These are phyloP conservation scores for Thermomyces lanuginosus DNA, from an alignment of 2,329 filamentous ascomycete genomes.

Conservation along the genomic window DNA sequence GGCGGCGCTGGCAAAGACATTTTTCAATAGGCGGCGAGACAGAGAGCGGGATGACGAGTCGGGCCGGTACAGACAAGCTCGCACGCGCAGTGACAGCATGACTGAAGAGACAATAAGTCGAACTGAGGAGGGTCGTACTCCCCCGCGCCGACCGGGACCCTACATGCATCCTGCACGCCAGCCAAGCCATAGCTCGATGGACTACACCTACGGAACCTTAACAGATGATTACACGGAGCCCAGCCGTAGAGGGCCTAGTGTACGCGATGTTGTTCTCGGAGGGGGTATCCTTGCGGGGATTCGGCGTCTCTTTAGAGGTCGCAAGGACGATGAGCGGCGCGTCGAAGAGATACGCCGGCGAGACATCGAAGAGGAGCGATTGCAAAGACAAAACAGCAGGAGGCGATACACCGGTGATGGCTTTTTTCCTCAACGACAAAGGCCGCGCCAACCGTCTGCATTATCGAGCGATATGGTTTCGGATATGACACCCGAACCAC, in stretches of 20 bases:
- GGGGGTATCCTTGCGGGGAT: conserved; percentile 48
- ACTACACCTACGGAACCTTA: conserved; percentile 25
- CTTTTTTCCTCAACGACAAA: conserved; percentile 16
- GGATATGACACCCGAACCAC: conserved; percentile 12
- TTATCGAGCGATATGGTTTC: conserved; percentile 23
- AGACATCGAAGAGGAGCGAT: conserved; percentile 36
- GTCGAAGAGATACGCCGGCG: conserved; percentile 38
- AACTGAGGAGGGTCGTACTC: conserved; percentile 38
- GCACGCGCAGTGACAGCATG: conserved; percentile 30
- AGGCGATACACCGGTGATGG: conserved; percentile 58
- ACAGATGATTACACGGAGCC: conserved; percentile 24
- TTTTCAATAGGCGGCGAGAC: conserved; percentile 40
- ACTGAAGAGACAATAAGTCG: conserved; percentile 26
- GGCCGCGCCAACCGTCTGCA: conserved; percentile 17
- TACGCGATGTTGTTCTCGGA: conserved; percentile 47
- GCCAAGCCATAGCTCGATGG: conserved; percentile 8
- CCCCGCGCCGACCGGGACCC: conserved; percentile 16
- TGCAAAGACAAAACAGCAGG: conserved; percentile 38
- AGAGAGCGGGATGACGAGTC: conserved; percentile 37
- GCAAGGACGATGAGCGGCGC: conserved; percentile 40
- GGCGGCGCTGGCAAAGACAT: conserved; percentile 43
- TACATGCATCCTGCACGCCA: conserved; percentile 14
- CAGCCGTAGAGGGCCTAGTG: conserved; percentile 23
- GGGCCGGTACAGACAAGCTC: conserved; percentile 36
- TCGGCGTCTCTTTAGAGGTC: conserved; percentile 44